Evolutionary conservation across 495 filamentous ascomycete genomes (phyloP).

Genomic region (Daldinia vernicosa): DNA sequence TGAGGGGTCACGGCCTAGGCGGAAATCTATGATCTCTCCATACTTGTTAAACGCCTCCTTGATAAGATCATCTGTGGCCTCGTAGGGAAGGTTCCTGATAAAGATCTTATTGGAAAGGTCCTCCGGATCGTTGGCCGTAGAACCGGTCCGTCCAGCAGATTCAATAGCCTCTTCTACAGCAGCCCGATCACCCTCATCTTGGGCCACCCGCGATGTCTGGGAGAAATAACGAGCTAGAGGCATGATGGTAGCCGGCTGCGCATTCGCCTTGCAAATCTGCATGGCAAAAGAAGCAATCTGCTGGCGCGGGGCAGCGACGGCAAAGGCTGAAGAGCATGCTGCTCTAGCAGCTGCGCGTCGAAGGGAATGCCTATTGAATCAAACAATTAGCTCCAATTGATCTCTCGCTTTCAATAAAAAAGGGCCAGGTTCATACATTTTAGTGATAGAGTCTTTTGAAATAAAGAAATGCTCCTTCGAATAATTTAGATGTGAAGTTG

Average conservation of each 20-base stretch:
- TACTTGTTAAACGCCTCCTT: conserved; percentile 70
- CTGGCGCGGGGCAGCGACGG: conserved; percentile 55
- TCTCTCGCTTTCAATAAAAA: neutral
- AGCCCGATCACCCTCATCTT: conserved; percentile 26
- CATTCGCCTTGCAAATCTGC: conserved; percentile 39
- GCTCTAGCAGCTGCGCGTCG: conserved; percentile 67
- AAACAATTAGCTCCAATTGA: conserved; percentile 20
- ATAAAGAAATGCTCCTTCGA: neutral
- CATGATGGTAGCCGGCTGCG: conserved; percentile 30
- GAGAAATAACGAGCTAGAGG: conserved; percentile 51
- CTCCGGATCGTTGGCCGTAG: no score
- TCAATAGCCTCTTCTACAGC: no score
- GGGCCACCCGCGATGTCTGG: conserved; percentile 37
- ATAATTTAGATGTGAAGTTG: neutral
- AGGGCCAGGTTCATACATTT: neutral
- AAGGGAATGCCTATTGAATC: conserved; percentile 59
- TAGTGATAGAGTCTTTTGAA: neutral
- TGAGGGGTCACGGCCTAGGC: conserved; percentile 72
- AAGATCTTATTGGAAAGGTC: conserved; percentile 58
- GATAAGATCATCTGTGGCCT: conserved; percentile 77
- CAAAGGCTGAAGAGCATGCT: conserved; percentile 58
- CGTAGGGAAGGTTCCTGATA: conserved; percentile 87
- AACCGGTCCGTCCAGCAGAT: no score
- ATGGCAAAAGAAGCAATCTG: conserved; percentile 44
- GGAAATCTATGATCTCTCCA: conserved; percentile 64